Conservation (phyloP, 1,139 yeast species). For the Yamadazyma sp. region DNA sequence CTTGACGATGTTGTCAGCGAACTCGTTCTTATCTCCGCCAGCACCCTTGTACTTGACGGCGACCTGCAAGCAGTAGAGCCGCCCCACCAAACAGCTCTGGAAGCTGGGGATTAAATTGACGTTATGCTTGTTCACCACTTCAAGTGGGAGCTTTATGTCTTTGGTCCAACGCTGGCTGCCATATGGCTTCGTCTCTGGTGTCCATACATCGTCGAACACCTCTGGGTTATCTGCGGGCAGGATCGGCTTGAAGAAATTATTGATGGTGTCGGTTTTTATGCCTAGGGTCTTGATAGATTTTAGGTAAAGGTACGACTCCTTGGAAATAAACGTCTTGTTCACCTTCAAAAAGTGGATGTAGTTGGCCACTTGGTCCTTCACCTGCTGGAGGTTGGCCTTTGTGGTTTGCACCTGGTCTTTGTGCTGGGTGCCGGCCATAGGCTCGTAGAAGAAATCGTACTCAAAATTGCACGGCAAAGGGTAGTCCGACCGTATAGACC, state of each 20-base stretch:
- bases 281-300: conserved; percentile 41
- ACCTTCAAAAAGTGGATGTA: conserved; percentile 37
- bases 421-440: conserved; percentile 20
- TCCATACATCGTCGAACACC: conserved; percentile 30
- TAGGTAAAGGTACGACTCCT: conserved; percentile 36
- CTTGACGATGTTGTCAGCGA: conserved; percentile 34
- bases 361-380: conserved; percentile 36
- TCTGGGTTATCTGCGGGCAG: conserved; percentile 23
- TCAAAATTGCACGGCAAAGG: conserved; percentile 43
- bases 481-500: conserved; percentile 45
- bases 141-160: conserved; percentile 31
- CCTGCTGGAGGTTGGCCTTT: conserved; percentile 33
- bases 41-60: conserved; percentile 41
- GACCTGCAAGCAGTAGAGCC: conserved; percentile 43
- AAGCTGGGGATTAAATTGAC: conserved; percentile 43
- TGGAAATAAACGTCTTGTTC: conserved; percentile 33
- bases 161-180: conserved; percentile 27
- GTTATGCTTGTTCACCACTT: conserved; percentile 36
- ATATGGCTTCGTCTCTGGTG: conserved; percentile 19
- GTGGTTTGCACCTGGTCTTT: conserved; percentile 34
- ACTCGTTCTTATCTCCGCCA: conserved; percentile 34
- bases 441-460: conserved; percentile 44
- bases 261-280: conserved; percentile 42
- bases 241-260: conserved; percentile 34
- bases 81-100: conserved; percentile 46